A percentile compares a stretch with the other conserved stretches of the same genome.
phyloP scores from a whole-genome alignment of 148 eudicot genomes.

The Rhododendron williamsianum region DNA sequence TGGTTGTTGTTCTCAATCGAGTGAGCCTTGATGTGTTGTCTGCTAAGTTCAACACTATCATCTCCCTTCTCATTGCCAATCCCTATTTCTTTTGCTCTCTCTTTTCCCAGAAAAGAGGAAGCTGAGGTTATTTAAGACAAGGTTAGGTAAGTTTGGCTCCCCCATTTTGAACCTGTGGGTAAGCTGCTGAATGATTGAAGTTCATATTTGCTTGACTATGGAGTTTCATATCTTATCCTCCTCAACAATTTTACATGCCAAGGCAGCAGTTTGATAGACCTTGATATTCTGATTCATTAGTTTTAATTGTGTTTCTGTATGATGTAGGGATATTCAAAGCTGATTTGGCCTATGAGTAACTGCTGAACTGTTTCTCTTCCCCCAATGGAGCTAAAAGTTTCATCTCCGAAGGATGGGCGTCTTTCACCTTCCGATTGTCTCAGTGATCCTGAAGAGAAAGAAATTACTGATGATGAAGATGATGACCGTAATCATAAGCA shows the following conservation, averaged over 20 bases:
- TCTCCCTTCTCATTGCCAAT: neutral
- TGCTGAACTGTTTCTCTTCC: neutral
- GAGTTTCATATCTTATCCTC: neutral
- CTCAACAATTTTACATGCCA: neutral
- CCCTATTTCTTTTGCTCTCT: neutral
- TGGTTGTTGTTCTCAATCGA: neutral
- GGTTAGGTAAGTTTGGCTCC: neutral
- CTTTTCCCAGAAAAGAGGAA: neutral
- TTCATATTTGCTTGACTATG: neutral
- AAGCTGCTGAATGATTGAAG: neutral
- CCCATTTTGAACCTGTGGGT: neutral
- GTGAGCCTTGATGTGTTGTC: neutral
- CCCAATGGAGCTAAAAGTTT: conserved; percentile 59
- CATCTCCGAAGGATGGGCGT: conserved; percentile 39
- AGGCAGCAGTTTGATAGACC: neutral
- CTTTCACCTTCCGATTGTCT: conserved; percentile 58
- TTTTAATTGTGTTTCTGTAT: neutral
- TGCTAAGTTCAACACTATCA: neutral
- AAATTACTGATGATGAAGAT: conserved; percentile 89
- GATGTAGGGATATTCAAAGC: neutral
- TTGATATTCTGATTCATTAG: neutral
- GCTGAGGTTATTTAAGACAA: neutral
- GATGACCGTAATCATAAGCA: conserved; percentile 99
- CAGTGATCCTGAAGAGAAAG: conserved; percentile 84
- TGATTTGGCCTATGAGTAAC: conserved; percentile 8